Base-by-base conservation (phyloP, 2,329 filamentous ascomycete genomes). In the Eutypa lata region DNA sequence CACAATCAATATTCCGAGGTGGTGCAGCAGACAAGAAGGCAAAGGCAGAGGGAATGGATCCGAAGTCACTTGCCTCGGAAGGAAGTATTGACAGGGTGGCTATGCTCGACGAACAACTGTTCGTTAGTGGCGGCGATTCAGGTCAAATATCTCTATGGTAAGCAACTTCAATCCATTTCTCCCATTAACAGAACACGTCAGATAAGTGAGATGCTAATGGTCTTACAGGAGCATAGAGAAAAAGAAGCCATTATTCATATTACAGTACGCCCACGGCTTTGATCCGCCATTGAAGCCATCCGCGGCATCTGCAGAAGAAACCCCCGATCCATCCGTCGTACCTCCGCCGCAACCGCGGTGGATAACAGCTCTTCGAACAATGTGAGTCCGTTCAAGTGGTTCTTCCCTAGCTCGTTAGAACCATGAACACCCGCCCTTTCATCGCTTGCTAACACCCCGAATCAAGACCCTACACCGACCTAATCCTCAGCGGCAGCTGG, bases 61-160 rank as follows among this genome's bases (percentile, higher is more conserved):
- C 78, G 3, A 74, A 75, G n/a, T 81, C 79, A 2, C 68, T 81
- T n/a, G 76, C 80, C n/a, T 76, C 79, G 62, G 81, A 97, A 70
- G 93, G 91, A 51, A 95, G 88, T 66, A 92, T 97, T 72, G 94
- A 99, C 71, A 87, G 91, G 55, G 85, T 97, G 24, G 89, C 92
- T 53, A 91, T 96, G 76, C 82, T 99, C 65, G 94, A 89, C 72
- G 91, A 88, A 65, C 87, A 87, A 66, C 88, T 86, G 21, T 99
- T 97, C 67, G 86, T 99, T 56, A 99, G 94, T 0, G 94, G 93
- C 21, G 90, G 89, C 53, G 93, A 99, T 73, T 96, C 94, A 62
- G 94, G 94, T 50, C 83, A 87, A 6, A 77, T 99, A 49, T 87
- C 86, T 1, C 81, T 97, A 13, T 97, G 61, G 42, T 45, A 45